Conservation (phyloP, 2,329 filamentous ascomycete species). For the Aureobasidium zeae region DNA sequence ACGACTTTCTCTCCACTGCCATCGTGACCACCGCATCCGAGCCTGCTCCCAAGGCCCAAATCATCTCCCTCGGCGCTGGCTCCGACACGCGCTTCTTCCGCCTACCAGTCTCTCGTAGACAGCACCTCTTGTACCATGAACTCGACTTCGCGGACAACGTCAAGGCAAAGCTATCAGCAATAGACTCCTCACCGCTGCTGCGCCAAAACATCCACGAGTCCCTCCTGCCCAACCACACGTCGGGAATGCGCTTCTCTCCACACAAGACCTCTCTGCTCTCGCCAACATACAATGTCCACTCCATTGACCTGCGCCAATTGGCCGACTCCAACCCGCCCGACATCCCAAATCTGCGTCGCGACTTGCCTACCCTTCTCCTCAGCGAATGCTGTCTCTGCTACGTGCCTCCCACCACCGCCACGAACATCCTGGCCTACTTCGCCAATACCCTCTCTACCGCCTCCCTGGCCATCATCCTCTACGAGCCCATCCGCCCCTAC, state of each 20-base stretch:
- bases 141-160: constrained; percentile 76
- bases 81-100: constrained; percentile 86
- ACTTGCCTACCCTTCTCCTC: constrained; percentile 69
- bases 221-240: constrained; percentile 2
- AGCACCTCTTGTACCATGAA: constrained; percentile 69
- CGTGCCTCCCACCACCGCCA: constrained; percentile 56
- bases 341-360: constrained; percentile 41
- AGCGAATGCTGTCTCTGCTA: constrained; percentile 97
- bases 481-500: constrained; percentile 77
- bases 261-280: constrained; percentile 38
- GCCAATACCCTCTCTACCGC: constrained; percentile 33
- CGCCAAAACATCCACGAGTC: constrained; percentile 21
- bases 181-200: constrained; percentile 26
- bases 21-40: constrained; percentile 14
- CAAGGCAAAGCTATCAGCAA: constrained; percentile 50
- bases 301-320: constrained; percentile 60
- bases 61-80: constrained; percentile 85
- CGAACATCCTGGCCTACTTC: constrained; percentile 46
- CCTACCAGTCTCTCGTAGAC: constrained; percentile 45
- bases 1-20: constrained; percentile 53
- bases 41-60: constrained; percentile 49
- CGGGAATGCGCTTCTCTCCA: constrained; percentile 30
- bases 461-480: constrained; percentile 58
- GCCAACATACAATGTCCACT: constrained; percentile 44
- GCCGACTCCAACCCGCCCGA: constrained; percentile 23